Base-by-base conservation (phyloP, 495 filamentous ascomycete species). In the Beverwykella pulmonaria region DNA sequence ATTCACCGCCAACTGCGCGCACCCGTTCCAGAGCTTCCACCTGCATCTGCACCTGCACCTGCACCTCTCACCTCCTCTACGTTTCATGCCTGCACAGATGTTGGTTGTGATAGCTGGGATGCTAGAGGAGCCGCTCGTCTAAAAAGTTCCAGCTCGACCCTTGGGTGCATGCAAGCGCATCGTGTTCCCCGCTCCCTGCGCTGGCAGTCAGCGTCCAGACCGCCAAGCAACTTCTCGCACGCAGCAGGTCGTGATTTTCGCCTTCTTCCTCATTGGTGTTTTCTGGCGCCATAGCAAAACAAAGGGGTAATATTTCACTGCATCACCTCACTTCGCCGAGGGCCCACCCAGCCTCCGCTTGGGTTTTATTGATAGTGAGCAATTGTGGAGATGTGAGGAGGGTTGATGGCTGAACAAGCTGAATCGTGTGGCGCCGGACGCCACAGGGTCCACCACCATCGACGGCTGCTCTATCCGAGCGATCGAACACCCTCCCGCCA, bases 271-370 rank as follows among this genome's bases (percentile, higher is more conserved):
- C 53, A 36, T 22, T 36, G 27, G 8, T 22, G 2, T 50, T 65
- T 26, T 65, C 62, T 50, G 46, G 53, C 27, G 62, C 41, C 25
- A 39, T 10, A 32, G 46, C 3, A 48, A n/a, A 14, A 48, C 44
- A 58, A 59, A 65, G 53, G 62, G 62, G 44, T 34, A 59, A 58
- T 59, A 58, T 59, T 27, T 1, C 62, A 58, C 47, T 5, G 53
- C 62, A 59, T 32, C n/a, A n/a, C 62, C 50, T 25, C 25, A 22
- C 20, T 30, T 27, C 60, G 48, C 27, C 47, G 25, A 53, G 14
- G 1, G 14, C 39, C 2, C 30, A 27, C 30, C 17, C 6, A 52
- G 44, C 27, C 46, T 27, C 50, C 9, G 34, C 29, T 29, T 64
- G 20, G 20, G 23, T 14, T 5, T 22, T 56, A 30, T 56, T 48